These are phyloP conservation scores for Petunia hybrid DNA, from an alignment of 305 asterid genomes.

Conservation along the genomic window DNA sequence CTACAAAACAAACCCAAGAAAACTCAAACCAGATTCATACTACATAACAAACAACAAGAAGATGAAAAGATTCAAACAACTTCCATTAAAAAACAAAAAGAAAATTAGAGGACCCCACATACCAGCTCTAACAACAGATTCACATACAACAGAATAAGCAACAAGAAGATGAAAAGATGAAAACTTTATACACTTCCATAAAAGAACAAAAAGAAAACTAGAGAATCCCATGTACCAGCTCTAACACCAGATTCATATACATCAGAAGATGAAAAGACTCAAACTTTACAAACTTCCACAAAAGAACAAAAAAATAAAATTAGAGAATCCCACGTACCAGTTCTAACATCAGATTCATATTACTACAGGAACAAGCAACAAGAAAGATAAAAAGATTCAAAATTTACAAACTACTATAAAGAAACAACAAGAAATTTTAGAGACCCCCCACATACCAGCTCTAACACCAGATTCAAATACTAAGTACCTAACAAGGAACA, in stretches of 20 bases:
- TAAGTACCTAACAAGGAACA: not conserved
- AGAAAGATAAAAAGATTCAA: too few species aligned
- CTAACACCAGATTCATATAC: too few species aligned
- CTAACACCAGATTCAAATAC: not conserved
- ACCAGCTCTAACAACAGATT: slow-evolving; percentile 86
- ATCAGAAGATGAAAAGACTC: too few species aligned
- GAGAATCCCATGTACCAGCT: too few species aligned
- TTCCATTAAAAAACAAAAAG: not conserved
- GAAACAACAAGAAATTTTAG: too few species aligned
- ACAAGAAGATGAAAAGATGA: too few species aligned
- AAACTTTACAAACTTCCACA: too few species aligned
- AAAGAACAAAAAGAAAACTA: too few species aligned
- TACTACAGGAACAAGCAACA: too few species aligned
- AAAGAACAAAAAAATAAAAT: not conserved
- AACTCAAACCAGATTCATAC: slow-evolving; percentile 24
- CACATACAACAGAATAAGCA: not conserved
- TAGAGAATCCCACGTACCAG: slow-evolving; percentile 43
- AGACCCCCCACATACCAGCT: too few species aligned
- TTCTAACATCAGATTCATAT: slow-evolving; percentile 62
- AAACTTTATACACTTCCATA: too few species aligned
- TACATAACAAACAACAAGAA: not conserved
- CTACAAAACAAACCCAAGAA: slow-evolving; percentile 43
- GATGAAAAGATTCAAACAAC: not conserved
- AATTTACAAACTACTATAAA: too few species aligned
- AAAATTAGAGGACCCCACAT: not conserved